A percentile compares a stretch with the other conserved stretches of the same genome.
Conservation (phyloP, 306 rosid species). For the Malus domestica region DNA sequence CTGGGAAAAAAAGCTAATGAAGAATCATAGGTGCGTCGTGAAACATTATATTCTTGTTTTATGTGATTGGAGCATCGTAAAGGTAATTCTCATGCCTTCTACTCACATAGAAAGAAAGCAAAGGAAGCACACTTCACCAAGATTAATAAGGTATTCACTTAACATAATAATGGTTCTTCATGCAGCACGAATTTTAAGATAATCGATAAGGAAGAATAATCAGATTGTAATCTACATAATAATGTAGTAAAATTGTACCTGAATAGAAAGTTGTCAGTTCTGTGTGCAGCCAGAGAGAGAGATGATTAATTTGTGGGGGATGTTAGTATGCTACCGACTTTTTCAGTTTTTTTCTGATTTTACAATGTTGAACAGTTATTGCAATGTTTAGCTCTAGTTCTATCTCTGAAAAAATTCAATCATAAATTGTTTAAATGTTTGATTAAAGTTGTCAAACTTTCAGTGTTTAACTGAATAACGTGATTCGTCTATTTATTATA, state of each 20-base stretch:
- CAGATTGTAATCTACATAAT: conserved; percentile 14
- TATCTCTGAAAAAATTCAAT: too few relatives aligned
- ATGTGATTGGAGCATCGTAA: conserved; percentile 46
- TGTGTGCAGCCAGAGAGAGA: neutral
- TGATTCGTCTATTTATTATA: too few relatives aligned
- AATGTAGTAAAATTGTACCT: neutral
- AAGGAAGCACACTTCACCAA: conserved; percentile 15
- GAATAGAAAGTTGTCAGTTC: neutral
- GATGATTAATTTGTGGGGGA: neutral
- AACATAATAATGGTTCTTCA: conserved; percentile 22
- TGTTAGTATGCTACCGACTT: too few relatives aligned
- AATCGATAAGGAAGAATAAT: conserved; percentile 30
- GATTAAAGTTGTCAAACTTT: too few relatives aligned
- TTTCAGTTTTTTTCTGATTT: too few relatives aligned
- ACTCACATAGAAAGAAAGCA: conserved; percentile 14
- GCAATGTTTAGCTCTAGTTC: neutral
- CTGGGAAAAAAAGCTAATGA: neutral
- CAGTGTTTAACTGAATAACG: too few relatives aligned
- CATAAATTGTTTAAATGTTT: too few relatives aligned
- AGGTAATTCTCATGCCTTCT: conserved; percentile 30
- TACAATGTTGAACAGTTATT: neutral
- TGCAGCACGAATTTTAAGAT: conserved; percentile 28
- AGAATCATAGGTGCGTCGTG: conserved; percentile 26
- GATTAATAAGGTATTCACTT: neutral
- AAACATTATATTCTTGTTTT: conserved; percentile 32